phyloP scores from a whole-genome alignment of 805 yeast species.

The Clavispora carvajalis region DNA sequence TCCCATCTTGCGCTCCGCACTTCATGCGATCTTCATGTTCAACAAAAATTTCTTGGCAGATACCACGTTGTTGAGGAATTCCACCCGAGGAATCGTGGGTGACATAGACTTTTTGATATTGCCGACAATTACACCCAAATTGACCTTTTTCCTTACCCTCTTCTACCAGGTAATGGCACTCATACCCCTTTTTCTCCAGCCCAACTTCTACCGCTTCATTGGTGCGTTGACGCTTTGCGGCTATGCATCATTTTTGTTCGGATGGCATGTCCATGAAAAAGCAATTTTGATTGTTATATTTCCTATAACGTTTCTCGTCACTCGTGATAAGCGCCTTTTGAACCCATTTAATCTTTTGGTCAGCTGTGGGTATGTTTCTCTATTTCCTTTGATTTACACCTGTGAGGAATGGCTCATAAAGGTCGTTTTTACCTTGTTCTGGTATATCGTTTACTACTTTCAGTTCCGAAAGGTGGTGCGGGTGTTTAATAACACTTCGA shows the following conservation, averaged over 20 bases:
- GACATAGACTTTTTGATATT: constrained; percentile 78
- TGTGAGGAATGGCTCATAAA: constrained; percentile 78
- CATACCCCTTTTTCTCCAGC: constrained; percentile 62
- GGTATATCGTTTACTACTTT: constrained; percentile 75
- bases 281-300: constrained; percentile 86
- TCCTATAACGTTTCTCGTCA: constrained; percentile 76
- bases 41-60: constrained; percentile 38
- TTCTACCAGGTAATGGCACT: constrained; percentile 79
- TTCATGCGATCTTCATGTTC: constrained; percentile 37
- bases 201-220: constrained; percentile 71
- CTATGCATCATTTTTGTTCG: constrained; percentile 84
- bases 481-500: constrained; percentile 38
- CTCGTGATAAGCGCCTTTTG: constrained; percentile 65
- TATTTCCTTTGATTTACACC: constrained; percentile 82
- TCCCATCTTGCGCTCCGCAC: constrained; percentile 27
- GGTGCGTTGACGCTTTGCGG: constrained; percentile 89
- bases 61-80: constrained; percentile 23
- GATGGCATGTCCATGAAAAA: constrained; percentile 99
- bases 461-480: constrained; percentile 67
- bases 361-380: constrained; percentile 77
- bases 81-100: constrained; percentile 86
- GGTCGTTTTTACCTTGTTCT: constrained; percentile 68
- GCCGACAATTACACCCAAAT: constrained; percentile 73
- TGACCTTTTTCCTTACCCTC: constrained; percentile 75
- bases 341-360: constrained; percentile 67